Conservation (phyloP, 805 yeast genomes). For the Starmerella davenportii region DNA sequence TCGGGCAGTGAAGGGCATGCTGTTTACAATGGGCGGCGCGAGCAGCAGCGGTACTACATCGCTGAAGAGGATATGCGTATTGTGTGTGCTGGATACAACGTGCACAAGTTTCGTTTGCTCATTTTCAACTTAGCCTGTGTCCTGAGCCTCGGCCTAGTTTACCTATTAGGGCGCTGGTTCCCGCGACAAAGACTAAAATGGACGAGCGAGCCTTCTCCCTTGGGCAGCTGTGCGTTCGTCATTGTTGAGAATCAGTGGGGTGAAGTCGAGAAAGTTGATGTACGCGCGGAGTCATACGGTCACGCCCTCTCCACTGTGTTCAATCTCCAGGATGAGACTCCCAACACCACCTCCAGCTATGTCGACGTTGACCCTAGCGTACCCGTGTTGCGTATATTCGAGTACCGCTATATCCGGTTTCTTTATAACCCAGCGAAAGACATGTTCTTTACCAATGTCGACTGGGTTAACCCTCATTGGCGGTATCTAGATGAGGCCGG, state of each 20-base stretch:
- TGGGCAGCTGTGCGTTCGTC: constrained; percentile 81
- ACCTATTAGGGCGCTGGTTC: constrained; percentile 64
- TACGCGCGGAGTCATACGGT: constrained; percentile 45
- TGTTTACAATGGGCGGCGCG: constrained; percentile 17
- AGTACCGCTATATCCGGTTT: constrained; percentile 67
- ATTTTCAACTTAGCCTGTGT: constrained; percentile 39
- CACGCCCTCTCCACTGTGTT: constrained; percentile 56
- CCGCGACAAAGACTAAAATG: constrained; percentile 50
- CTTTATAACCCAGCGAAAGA: constrained; percentile 79
- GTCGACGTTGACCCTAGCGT: constrained; percentile 42
- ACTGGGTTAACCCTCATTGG: constrained; percentile 82
- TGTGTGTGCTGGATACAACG: constrained; percentile 79
- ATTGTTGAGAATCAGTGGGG: constrained; percentile 90
- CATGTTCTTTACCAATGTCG: constrained; percentile 60
- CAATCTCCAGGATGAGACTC: constrained; percentile 11
- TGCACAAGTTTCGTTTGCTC: constrained; percentile 30
- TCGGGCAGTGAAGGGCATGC: background rate
- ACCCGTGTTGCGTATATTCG: constrained; percentile 51
- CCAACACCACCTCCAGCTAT: constrained; percentile 4
- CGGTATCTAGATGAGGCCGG: constrained; percentile 30
- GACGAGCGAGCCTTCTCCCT: constrained; percentile 27
- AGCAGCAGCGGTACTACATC: constrained; percentile 63
- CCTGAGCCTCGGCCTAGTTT: constrained; percentile 52
- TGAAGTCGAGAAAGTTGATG: constrained; percentile 44
- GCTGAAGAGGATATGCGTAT: constrained; percentile 91